Evolutionary conservation across 1,284 basidiomycete genomes (phyloP), one percentile per base, ranked within the genome.

Genomic region (Leccinum colubrinum): DNA sequence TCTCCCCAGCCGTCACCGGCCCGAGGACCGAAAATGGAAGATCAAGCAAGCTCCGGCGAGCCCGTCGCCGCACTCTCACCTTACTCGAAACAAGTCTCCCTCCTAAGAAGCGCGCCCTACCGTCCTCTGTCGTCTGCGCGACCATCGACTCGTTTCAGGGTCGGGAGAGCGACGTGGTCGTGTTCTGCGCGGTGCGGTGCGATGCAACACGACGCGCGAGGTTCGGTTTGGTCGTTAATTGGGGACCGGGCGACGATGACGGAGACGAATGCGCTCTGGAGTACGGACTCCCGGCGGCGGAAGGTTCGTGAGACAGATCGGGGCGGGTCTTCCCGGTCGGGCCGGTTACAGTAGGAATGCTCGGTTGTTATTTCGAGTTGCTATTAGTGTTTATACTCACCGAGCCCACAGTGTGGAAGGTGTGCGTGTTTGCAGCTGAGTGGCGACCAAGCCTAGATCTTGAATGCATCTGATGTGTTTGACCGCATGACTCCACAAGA

Each of bases 111-210:
- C 25, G 72, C 70, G 72, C 70, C 2, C 72, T 84, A 0, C 78
- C 82, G 0, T 70, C 77, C 2, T 70, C 74, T 15, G 73, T 81
- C 58, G 75, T 80, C 17, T 80, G 80, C 52, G 84, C 82, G 59
- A 91, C 88, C 0, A 83, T 91, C 62, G 88, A 91, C 66, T 86
- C 86, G 0, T 93, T 91, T 70, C 90, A 93, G 70, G 90, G 91
- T 2, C 78, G 89, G 43, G 90, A 93, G 70, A 86, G 86, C 68
- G 86, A 88, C 58, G 79, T 90, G 35, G 81, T 92, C 62, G 79
- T 93, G 51, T 88, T 91, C 67, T 86, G 86, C 0, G 86, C 86
- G 2, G 89, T 92, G 14, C 80, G 90, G 88, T 92, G 14, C 80
- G 90, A 9, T 84, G 83, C 63, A 90, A 91, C 66, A 76, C 65